Evolutionary conservation across 495 filamentous ascomycete genomes (phyloP).

Genomic region (Aspergillus ellipticus): DNA sequence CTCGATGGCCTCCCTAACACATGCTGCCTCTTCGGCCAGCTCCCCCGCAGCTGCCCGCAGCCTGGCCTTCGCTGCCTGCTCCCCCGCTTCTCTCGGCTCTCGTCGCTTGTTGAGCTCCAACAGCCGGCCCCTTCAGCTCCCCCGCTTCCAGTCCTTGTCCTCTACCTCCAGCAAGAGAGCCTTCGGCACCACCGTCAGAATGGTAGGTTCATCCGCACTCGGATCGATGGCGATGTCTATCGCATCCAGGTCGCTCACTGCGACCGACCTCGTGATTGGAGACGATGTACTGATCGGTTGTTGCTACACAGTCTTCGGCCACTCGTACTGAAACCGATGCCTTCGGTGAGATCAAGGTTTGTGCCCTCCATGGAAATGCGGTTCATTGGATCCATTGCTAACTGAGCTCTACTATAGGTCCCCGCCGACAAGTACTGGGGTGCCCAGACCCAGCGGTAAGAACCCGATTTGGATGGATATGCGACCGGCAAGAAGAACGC

Average conservation of each 20-base stretch:
- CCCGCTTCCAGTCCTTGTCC: slow-evolving; percentile 41
- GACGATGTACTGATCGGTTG: slow-evolving; percentile 10
- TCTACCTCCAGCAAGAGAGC: slow-evolving; percentile 35
- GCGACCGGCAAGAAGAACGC: neutral
- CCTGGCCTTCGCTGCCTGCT: slow-evolving; percentile 24
- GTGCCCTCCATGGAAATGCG: slow-evolving; percentile 6
- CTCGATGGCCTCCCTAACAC: slow-evolving; percentile 41
- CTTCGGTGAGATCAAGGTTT: slow-evolving; percentile 82
- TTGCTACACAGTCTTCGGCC: slow-evolving; percentile 33
- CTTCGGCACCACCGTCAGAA: slow-evolving; percentile 43
- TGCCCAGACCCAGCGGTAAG: slow-evolving; percentile 89
- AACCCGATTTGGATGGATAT: neutral
- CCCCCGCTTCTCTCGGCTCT: slow-evolving; percentile 25
- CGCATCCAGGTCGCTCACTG: neutral
- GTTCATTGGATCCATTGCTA: slow-evolving; percentile 8
- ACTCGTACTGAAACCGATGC: slow-evolving; percentile 86
- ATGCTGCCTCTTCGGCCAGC: slow-evolving; percentile 26
- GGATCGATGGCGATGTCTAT: neutral
- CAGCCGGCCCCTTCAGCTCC: slow-evolving; percentile 33
- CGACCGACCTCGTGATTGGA: neutral
- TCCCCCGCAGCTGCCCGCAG: slow-evolving; percentile 38
- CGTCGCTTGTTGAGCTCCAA: slow-evolving; percentile 34
- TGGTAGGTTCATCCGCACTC: slow-evolving; percentile 26
- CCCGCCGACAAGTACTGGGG: slow-evolving; percentile 97
- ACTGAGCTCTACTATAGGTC: slow-evolving; percentile 51